Base-by-base conservation (phyloP, 73 alveolate species). In the Paramecium pentaurelia region DNA sequence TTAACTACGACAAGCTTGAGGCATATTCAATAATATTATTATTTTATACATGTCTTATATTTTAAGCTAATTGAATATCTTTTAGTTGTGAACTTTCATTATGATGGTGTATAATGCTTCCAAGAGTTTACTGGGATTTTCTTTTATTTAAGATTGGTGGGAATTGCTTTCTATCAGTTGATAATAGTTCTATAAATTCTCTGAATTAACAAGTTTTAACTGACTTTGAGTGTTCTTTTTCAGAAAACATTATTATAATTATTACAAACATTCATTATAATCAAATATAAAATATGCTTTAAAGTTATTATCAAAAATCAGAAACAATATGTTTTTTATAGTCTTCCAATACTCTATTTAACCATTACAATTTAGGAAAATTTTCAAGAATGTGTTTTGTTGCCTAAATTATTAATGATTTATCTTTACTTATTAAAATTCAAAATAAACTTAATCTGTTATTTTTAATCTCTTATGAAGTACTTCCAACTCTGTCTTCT, bases 401-500 rank as follows among this genome's bases (percentile, higher is more conserved):
- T 3, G 60, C 87, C 87, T 73, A 12, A 6, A 12, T 28, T 25
- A 60, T 30, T 73, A 34, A 30, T 37, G 25, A 3, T 3, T 6
- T 16, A 0, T 37, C 37, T 3, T 37, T 73, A 73, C 87, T 37
- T 73, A 73, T 73, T 32, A 34, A 73, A 73, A 73, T 73, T 73
- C 87, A 73, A 37, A 73, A 38, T 73, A 73, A 16, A 40, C 87
- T 36, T 32, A 36, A 37, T 73, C 87, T 11, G 47, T 10, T 80
- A 80, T 80, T 47, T 47, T 80, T 25, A 80, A 47, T 80, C 75
- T 22, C 25, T 42, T 45, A 47, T 80, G 91, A 38, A 80, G 34
- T 6, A 80, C 91, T 25, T 80, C 91, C 8, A 80, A 42, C 20
- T 80, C 91, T 18, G 91, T 80, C 14, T 80, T 80, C 45, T 80